Conservation (phyloP, 257 asterid species). For the Solanum appendiculatum region DNA sequence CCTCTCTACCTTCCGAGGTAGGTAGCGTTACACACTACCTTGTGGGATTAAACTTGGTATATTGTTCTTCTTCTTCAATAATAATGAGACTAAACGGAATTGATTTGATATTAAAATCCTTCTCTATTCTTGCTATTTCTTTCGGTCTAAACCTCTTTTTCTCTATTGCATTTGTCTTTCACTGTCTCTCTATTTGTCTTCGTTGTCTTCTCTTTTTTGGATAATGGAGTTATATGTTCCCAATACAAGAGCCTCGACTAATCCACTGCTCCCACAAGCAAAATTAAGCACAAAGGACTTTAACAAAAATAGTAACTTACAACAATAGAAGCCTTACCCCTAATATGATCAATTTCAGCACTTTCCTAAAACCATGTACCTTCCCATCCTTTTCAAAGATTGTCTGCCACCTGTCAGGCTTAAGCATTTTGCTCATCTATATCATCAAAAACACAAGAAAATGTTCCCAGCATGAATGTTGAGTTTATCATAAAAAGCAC, state of each 20-base stretch:
- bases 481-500: not conserved
- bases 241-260: not conserved
- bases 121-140: not conserved
- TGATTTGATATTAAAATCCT: not conserved
- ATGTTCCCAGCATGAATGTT: not conserved
- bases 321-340: constrained; percentile 51
- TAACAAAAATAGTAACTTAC: not conserved
- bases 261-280: not conserved
- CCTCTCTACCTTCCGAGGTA: not conserved
- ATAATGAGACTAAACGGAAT: not conserved
- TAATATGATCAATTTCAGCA: constrained; percentile 71
- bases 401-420: constrained; percentile 96
- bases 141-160: not conserved
- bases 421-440: constrained; percentile 91
- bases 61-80: not conserved
- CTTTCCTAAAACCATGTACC: constrained; percentile 73
- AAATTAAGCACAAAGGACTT: not conserved
- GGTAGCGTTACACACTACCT: not conserved
- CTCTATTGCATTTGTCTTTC: not conserved
- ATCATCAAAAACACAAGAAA: not conserved
- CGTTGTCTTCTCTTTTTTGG: not conserved
- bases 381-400: constrained; percentile 83
- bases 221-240: not conserved
- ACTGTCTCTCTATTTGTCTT: not conserved
- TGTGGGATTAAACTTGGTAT: not conserved